A percentile compares a stretch with the other conserved stretches of the same genome.
Conservation (phyloP, 257 asterid genomes). For the Euphrasia confusa region DNA sequence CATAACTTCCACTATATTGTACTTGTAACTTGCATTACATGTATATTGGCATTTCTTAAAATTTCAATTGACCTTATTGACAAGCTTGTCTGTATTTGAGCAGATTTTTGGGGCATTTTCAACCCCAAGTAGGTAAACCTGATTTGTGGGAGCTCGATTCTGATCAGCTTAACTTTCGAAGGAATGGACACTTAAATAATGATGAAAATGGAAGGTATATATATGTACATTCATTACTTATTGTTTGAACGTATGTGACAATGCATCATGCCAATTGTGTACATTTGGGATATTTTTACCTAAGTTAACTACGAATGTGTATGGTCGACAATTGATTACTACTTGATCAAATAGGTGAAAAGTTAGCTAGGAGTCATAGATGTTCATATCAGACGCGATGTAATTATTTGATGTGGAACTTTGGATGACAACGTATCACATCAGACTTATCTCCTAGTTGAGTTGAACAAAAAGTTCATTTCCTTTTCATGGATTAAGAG, state of each 20-base stretch:
- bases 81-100: slow-evolving; percentile 26
- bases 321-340: background rate
- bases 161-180: slow-evolving; percentile 39
- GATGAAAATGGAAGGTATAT: slow-evolving; percentile 51
- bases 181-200: slow-evolving; percentile 34
- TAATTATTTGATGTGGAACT: slow-evolving; percentile 2
- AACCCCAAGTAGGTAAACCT: slow-evolving; percentile 61
- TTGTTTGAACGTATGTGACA: slow-evolving; percentile 1
- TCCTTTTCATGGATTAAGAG: background rate
- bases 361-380: background rate
- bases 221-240: background rate
- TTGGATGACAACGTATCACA: background rate
- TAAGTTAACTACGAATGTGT: slow-evolving; percentile 6
- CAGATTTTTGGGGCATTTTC: slow-evolving; percentile 80
- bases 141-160: slow-evolving; percentile 62
- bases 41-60: background rate
- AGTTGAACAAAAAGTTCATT: background rate
- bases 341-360: slow-evolving; percentile 4
- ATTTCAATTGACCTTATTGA: background rate
- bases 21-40: background rate
- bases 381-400: background rate
- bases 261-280: slow-evolving; percentile 1
- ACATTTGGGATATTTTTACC: background rate
- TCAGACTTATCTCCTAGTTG: background rate
- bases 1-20: background rate